phyloP scores from a whole-genome alignment of 2,329 filamentous ascomycete genomes.

The Aureobasidium sp. region DNA sequence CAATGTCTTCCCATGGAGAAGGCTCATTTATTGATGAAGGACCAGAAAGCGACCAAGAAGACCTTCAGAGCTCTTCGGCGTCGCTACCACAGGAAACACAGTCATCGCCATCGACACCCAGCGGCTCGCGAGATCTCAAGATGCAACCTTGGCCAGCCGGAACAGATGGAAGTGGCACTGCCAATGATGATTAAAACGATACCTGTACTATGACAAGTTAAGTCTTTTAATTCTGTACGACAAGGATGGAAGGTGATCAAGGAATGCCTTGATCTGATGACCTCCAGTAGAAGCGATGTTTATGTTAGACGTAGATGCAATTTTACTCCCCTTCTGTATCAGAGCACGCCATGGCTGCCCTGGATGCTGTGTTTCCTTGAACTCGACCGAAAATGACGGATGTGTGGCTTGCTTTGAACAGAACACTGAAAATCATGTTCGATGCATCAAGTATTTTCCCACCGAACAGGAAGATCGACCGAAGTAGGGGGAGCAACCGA shows the following conservation, averaged over 20 bases:
- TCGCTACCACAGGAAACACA: constrained; percentile 25
- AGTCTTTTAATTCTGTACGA: neutral
- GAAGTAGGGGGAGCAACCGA: neutral
- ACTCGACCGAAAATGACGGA: neutral
- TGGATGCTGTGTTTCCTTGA: neutral
- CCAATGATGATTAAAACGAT: neutral
- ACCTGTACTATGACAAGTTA: neutral
- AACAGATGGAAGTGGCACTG: neutral
- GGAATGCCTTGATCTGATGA: neutral
- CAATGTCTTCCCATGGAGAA: neutral
- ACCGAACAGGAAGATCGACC: neutral
- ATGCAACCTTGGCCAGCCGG: neutral
- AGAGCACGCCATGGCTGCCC: neutral
- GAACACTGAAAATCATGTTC: neutral
- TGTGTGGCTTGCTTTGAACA: neutral
- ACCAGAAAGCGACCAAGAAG: constrained; percentile 13
- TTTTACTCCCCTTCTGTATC: neutral
- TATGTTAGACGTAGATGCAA: neutral
- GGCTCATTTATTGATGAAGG: constrained; percentile 12
- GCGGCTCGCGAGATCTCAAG: constrained; percentile 29
- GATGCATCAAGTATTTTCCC: neutral
- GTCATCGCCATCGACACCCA: constrained; percentile 36
- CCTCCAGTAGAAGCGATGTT: neutral
- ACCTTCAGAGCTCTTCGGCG: constrained; percentile 15
- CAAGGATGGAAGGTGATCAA: neutral